Evolutionary conservation across 2,329 filamentous ascomycete genomes (phyloP), one percentile per base, ranked within the genome.

Genomic region (Fusarium avenaceum): DNA sequence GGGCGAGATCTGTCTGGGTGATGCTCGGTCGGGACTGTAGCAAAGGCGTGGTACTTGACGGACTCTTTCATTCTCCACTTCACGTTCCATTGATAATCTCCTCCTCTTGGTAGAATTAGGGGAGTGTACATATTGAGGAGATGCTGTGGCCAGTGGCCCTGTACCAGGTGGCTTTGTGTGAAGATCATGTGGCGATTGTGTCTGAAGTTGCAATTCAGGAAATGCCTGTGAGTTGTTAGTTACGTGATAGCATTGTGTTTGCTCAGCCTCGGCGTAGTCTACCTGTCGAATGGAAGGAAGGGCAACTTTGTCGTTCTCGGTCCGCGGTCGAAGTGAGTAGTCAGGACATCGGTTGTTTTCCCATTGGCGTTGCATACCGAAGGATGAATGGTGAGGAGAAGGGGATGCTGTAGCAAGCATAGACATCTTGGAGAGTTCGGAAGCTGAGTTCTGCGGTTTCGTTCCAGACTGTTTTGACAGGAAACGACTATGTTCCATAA

Each of bases 201-300:
- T 50, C 67, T 78, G 58, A 72, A 75, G 69, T 74, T 72, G 54
- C 24, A 85, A 74, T 47, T 86, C 83, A 19, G 84, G 83, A 54
- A 86, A 80, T 45, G 79, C 76, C 83, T 84, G 65, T 2, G 22
- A 20, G n/a, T n/a, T 38, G 57, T 79, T 63, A 78, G 74, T 35
- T 28, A 45, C 35, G 32, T 45, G 40, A 22, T 9, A 26, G 14
- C 28, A 33, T n/a, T 9, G 40, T 33, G 15, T n/a, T 26, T 49
- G 19, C 30, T 22, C 48, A 32, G 42, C 20, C 6, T 50, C 24
- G 40, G 39, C 38, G 46, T 33, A 24, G 20, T 73, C 57, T 82
- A 86, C 85, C 82, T 86, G 82, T 67, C 83, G 80, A 49, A 87
- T 86, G 2, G 85, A 83, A 20, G 85, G 85, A 22, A 87, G 77